phyloP scores from a whole-genome alignment of 306 rosid genomes.

The Glycyrrhiza uralensis region DNA sequence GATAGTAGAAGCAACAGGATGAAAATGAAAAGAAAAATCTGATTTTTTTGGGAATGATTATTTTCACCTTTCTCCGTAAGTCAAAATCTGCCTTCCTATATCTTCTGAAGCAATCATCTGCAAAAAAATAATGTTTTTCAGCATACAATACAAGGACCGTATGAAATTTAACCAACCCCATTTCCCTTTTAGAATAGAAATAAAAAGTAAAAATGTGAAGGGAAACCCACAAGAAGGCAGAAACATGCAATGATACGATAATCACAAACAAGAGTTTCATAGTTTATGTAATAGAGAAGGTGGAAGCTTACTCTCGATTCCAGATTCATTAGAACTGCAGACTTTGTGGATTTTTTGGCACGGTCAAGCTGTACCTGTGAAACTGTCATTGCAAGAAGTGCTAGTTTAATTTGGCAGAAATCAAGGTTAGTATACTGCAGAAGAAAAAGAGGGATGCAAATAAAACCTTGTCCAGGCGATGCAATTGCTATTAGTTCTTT shows the following conservation, averaged over 20 bases:
- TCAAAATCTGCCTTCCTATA: slow-evolving; percentile 93
- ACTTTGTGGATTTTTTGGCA: slow-evolving; percentile 82
- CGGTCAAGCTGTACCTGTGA: slow-evolving; percentile 76
- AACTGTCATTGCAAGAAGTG: slow-evolving; percentile 48
- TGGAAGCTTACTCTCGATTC: slow-evolving; percentile 76
- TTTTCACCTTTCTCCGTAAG: slow-evolving; percentile 92
- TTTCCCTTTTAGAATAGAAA: not conserved
- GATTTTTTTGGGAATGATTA: too few species aligned
- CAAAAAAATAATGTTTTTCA: not conserved
- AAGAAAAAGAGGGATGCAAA: not conserved
- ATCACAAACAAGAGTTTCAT: not conserved
- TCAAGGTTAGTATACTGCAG: not conserved
- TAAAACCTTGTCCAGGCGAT: slow-evolving; percentile 80
- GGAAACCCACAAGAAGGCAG: not conserved
- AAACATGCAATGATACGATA: not conserved
- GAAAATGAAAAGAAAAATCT: too few species aligned
- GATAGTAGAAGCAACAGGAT: too few species aligned
- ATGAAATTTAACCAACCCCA: not conserved
- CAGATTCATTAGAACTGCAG: slow-evolving; percentile 95
- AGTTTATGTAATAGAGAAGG: not conserved
- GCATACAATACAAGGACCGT: not conserved
- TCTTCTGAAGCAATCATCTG: slow-evolving; percentile 94
- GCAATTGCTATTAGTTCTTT: slow-evolving; percentile 73
- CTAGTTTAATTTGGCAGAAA: not conserved
- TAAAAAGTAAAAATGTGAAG: not conserved